A percentile compares a stretch with the other conserved stretches of the same genome.
Conservation (phyloP, 768 basidiomycete genomes). For the Collybia sordida region DNA sequence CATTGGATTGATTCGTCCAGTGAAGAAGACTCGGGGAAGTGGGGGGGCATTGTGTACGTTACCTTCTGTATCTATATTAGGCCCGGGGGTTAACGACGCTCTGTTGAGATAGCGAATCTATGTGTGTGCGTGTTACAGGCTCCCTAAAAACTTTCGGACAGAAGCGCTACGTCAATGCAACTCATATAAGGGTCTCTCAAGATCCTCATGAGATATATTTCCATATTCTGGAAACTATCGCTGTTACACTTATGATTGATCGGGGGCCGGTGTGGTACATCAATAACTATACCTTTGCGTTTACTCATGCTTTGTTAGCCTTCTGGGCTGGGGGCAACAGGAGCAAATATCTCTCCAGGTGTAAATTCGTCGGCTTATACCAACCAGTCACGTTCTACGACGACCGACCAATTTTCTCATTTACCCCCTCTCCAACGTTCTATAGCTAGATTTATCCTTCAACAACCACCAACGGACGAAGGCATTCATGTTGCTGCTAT, state of each 20-base stretch:
- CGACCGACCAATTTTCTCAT: slow-evolving; percentile 48
- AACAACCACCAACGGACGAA: slow-evolving; percentile 47
- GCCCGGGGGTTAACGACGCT: slow-evolving; percentile 2
- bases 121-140: slow-evolving; percentile 81
- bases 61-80: neutral
- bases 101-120: slow-evolving; percentile 61
- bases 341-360: slow-evolving; percentile 12
- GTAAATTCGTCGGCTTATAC: slow-evolving; percentile 42
- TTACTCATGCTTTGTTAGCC: slow-evolving; percentile 22
- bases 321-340: slow-evolving; percentile 26
- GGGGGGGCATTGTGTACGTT: slow-evolving; percentile 45
- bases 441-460: slow-evolving; percentile 67
- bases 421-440: slow-evolving; percentile 59
- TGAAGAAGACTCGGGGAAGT: slow-evolving; percentile 53
- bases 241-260: slow-evolving; percentile 63
- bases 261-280: slow-evolving; percentile 42
- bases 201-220: slow-evolving; percentile 81
- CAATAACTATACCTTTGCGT: slow-evolving; percentile 35
- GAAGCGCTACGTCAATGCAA: slow-evolving; percentile 81
- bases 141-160: slow-evolving; percentile 77
- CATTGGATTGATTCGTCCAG: slow-evolving; percentile 76
- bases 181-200: slow-evolving; percentile 63
- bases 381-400: slow-evolving; percentile 26
- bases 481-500: slow-evolving; percentile 78
- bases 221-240: slow-evolving; percentile 76